A percentile compares a stretch with the other conserved stretches of the same genome.
phyloP scores from a whole-genome alignment of 768 basidiomycete species.

The Rhodotorula diobovata region DNA sequence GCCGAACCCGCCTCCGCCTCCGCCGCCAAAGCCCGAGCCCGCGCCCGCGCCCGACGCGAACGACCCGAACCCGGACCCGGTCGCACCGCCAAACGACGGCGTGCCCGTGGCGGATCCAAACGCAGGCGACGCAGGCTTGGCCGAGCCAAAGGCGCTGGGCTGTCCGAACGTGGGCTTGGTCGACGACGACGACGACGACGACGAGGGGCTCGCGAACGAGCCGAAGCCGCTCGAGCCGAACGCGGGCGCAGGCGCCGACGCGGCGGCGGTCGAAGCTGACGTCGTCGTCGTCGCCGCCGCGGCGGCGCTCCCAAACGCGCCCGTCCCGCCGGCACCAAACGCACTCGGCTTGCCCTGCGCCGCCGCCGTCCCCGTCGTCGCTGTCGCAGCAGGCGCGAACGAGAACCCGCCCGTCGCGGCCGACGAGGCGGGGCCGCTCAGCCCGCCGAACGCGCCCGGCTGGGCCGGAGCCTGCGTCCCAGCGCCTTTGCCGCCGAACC shows the following conservation, averaged over 20 bases:
- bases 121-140: too few relatives aligned
- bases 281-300: too few relatives aligned
- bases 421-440: not conserved
- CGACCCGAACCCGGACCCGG: not conserved
- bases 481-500: too few relatives aligned
- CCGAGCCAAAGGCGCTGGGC: too few relatives aligned
- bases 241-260: not conserved
- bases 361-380: not conserved
- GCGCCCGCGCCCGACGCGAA: too few relatives aligned
- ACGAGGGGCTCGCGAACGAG: slow-evolving; percentile 1
- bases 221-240: slow-evolving; percentile 18
- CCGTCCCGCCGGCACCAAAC: not conserved
- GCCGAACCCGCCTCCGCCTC: slow-evolving; percentile 10
- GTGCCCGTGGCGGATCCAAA: not conserved
- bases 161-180: too few relatives aligned
- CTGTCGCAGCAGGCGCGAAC: not conserved
- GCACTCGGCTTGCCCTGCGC: not conserved
- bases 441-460: not conserved
- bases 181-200: not conserved
- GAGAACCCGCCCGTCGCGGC: slow-evolving; percentile 3
- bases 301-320: too few relatives aligned
- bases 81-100: not conserved
- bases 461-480: not conserved
- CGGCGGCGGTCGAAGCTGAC: not conserved
- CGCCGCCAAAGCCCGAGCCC: too few relatives aligned